A percentile compares a stretch with the other conserved stretches of the same genome.
Conservation (phyloP, 352 stramenopile genomes). For the Pythium sp. region DNA sequence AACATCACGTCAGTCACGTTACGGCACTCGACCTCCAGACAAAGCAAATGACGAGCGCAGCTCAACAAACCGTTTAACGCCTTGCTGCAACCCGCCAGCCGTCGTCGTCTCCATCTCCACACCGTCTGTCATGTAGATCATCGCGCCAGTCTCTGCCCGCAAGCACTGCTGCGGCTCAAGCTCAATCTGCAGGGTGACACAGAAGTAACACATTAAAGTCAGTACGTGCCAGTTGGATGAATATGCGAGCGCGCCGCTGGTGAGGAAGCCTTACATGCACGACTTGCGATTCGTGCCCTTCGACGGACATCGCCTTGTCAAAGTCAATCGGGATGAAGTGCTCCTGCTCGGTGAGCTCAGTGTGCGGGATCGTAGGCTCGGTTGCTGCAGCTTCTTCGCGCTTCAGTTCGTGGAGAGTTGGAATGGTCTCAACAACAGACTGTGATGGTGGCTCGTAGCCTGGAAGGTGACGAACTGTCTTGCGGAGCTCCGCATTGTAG, state of each 20-base stretch:
- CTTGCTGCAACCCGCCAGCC: slow-evolving; percentile 87
- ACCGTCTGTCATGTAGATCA: slow-evolving; percentile 96
- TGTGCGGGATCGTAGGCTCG: slow-evolving; percentile 18
- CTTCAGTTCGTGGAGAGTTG: slow-evolving; percentile 2
- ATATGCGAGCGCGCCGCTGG: background rate
- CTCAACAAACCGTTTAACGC: slow-evolving; percentile 72
- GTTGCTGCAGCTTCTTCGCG: slow-evolving; percentile 8
- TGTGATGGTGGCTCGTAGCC: slow-evolving; percentile 21
- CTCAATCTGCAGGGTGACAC: slow-evolving; percentile 46
- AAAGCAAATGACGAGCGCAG: background rate
- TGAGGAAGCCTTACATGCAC: slow-evolving; percentile 48
- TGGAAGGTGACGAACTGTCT: slow-evolving; percentile 55
- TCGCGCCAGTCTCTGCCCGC: slow-evolving; percentile 89
- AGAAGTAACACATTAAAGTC: background rate
- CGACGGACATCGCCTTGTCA: slow-evolving; percentile 66
- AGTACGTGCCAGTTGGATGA: background rate
- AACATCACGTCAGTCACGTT: background rate
- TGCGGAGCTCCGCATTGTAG: slow-evolving; percentile 57
- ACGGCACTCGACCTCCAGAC: background rate
- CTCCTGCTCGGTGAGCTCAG: slow-evolving; percentile 46
- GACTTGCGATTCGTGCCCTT: slow-evolving; percentile 85
- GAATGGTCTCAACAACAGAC: background rate
- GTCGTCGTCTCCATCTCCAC: slow-evolving; percentile 91
- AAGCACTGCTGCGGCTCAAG: slow-evolving; percentile 90
- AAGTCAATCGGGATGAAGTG: slow-evolving; percentile 83